Evolutionary conservation across 1,284 basidiomycete genomes (phyloP).

Genomic region (Cutaneotrichosporon mucoides): DNA sequence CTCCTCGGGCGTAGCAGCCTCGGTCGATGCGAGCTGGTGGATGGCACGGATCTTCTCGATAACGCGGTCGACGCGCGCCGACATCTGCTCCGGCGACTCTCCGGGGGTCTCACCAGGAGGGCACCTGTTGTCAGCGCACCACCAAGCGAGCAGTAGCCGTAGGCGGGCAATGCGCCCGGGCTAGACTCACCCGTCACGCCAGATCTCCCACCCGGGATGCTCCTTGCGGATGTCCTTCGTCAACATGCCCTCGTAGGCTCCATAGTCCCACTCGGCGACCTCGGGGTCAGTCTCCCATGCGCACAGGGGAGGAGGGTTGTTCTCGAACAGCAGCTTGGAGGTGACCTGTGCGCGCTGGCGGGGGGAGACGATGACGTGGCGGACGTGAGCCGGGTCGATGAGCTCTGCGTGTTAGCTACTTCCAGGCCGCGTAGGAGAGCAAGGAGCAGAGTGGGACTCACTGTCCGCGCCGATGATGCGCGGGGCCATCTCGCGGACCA

Average conservation of each 20-base stretch:
- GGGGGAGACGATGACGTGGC: constrained; percentile 74
- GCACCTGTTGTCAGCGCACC: constrained; percentile 55
- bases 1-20: neutral
- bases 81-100: constrained; percentile 75
- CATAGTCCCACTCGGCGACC: constrained; percentile 78
- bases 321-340: constrained; percentile 61
- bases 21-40: constrained; percentile 57
- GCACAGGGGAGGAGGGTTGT: constrained; percentile 31
- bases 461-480: constrained; percentile 69
- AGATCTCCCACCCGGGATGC: constrained; percentile 71
- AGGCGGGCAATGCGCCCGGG: neutral
- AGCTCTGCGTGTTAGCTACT: constrained; percentile 54
- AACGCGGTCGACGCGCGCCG: constrained; percentile 67
- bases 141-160: no score
- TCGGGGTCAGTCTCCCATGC: constrained; percentile 40
- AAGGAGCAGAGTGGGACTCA: constrained; percentile 51
- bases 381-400: constrained; percentile 74
- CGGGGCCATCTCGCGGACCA: constrained; percentile 63
- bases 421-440: neutral
- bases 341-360: constrained; percentile 77
- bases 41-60: constrained; percentile 70
- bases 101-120: constrained; percentile 62
- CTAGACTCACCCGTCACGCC: constrained; percentile 65
- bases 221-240: constrained; percentile 67
- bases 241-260: constrained; percentile 78